Evolutionary conservation across 345 rosid genomes (phyloP), one percentile per base, ranked within the genome.

Genomic region (Brassica juncea): DNA sequence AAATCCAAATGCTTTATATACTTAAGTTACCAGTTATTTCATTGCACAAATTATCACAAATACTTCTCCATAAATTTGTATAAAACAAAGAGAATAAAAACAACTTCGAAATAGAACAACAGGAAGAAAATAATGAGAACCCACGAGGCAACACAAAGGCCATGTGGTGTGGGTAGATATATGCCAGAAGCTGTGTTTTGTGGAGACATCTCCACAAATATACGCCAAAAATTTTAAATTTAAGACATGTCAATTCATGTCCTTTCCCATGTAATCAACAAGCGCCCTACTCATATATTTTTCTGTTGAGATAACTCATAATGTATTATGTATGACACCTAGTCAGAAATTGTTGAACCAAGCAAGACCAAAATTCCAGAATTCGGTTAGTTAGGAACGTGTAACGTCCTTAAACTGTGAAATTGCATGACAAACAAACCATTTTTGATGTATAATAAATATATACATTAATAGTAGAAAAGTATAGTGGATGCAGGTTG

Each of bases 111-210:
- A 60, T 27, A 60, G 65, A 11, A 12, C 25, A 60, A 11, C 15
- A 39, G 34, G 25, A 68, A 58, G 49, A 68, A 58, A 69, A 19
- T 60, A 69, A 61, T 70, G 74, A 68, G 55, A 77, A 69, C 74
- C 74, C 66, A 71, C 49, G 72, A 71, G 72, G 49, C 81, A 78
- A 47, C 79, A 60, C 74, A 78, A 25, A 71, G 25, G 72, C 76
- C 81, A 78, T 78, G 72, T 78, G 81, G 81, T 55, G 81, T 65
- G 76, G 76, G 67, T 76, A 64, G n/a, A 54, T 55, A 78, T 19
- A 70, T 78, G 68, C 55, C 70, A 77, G 59, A 78, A 78, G 76
- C 71, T 77, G 59, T 71, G 72, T 64, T 54, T 54, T 71, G 47
- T 64, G 81, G 81, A 78, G 81, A 78, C 81, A 78, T 55, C 44